Evolutionary conservation across 2,329 filamentous ascomycete species (phyloP).

Genomic region (Acarospora socialis): DNA sequence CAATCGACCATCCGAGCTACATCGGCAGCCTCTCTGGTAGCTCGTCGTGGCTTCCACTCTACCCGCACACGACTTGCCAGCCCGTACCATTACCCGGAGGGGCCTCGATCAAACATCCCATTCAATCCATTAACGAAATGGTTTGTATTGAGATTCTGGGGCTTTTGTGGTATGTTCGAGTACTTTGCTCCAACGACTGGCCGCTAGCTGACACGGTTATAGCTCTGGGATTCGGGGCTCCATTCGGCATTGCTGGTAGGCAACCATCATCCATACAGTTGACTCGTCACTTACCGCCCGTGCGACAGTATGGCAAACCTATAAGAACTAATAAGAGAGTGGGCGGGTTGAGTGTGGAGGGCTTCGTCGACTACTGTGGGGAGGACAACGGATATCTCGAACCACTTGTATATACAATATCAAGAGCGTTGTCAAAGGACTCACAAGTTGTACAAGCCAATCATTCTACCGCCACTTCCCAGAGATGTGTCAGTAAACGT

Average conservation of each 20-base stretch:
- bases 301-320: constrained; percentile 48
- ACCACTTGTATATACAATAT: background rate
- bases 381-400: background rate
- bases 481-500: no score
- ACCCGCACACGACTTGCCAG: constrained; percentile 74
- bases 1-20: constrained; percentile 48
- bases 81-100: constrained; percentile 97
- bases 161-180: constrained; percentile 44
- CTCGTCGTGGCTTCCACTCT: constrained; percentile 87
- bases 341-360: background rate
- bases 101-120: constrained; percentile 83
- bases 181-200: constrained; percentile 1
- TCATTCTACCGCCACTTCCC: no score
- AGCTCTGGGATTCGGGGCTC: constrained; percentile 45
- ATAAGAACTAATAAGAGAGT: constrained; percentile 39
- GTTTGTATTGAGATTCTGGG: constrained; percentile 75
- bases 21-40: constrained; percentile 51
- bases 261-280: constrained; percentile 9
- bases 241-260: constrained; percentile 52
- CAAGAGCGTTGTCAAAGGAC: no score
- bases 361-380: background rate
- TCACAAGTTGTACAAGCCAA: no score
- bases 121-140: constrained; percentile 89
- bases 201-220: constrained; percentile 24
- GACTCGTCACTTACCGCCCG: constrained; percentile 11